These are phyloP conservation scores for Fusarium proliferatum DNA, from an alignment of 2,329 filamentous ascomycete genomes.

Conservation along the genomic window DNA sequence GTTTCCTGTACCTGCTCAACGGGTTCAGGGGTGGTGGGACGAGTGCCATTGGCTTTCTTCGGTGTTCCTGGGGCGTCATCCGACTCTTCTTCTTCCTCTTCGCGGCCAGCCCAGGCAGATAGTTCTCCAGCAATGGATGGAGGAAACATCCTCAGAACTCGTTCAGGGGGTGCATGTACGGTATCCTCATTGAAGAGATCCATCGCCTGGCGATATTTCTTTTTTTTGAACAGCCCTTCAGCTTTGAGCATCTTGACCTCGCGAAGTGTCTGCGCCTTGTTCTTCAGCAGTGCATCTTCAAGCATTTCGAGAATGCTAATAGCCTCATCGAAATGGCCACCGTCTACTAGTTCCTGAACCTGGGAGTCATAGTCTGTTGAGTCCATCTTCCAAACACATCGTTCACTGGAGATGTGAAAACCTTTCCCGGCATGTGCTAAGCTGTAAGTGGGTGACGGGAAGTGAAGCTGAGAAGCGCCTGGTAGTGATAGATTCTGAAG, in stretches of 20 bases:
- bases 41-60: constrained; percentile 46
- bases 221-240: constrained; percentile 81
- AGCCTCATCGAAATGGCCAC: constrained; percentile 85
- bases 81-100: constrained; percentile 50
- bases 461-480: constrained; percentile 85
- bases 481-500: constrained; percentile 87
- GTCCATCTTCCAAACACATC: constrained; percentile 95
- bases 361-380: constrained; percentile 92
- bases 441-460: constrained; percentile 91
- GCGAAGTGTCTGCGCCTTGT: constrained; percentile 83
- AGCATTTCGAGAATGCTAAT: constrained; percentile 90
- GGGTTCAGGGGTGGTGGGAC: constrained; percentile 45
- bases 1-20: constrained; percentile 43
- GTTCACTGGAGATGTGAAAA: constrained; percentile 91
- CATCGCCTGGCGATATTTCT: constrained; percentile 85
- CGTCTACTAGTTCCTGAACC: constrained; percentile 81
- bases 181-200: constrained; percentile 88
- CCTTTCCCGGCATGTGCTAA: constrained; percentile 97
- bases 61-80: constrained; percentile 51
- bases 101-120: constrained; percentile 63
- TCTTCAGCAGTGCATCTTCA: constrained; percentile 87
- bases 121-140: constrained; percentile 84
- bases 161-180: constrained; percentile 87
- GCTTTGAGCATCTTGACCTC: constrained; percentile 94
- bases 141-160: constrained; percentile 88